Conservation (phyloP, 805 yeast genomes). For the Spathaspora gorwiae region DNA sequence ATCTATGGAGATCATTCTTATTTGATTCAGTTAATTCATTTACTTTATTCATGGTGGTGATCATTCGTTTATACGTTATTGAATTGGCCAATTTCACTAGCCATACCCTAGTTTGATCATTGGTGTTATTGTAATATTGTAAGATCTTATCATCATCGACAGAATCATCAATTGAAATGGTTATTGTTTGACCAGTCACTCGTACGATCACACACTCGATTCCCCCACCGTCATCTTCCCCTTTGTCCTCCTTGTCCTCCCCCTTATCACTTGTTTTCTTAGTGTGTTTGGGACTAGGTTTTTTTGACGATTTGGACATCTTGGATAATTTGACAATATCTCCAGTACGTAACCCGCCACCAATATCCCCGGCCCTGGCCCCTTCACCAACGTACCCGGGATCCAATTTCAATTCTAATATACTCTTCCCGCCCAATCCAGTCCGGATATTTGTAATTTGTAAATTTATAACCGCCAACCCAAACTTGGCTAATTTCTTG, state of each 20-base stretch:
- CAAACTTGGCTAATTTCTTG: slow-evolving; percentile 61
- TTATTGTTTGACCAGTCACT: slow-evolving; percentile 43
- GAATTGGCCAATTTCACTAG: slow-evolving; percentile 64
- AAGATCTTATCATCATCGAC: slow-evolving; percentile 47
- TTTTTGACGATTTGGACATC: slow-evolving; percentile 26
- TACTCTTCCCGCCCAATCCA: slow-evolving; percentile 73
- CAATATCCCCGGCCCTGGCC: slow-evolving; percentile 24
- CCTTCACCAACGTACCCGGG: slow-evolving; percentile 35
- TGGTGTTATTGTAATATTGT: slow-evolving; percentile 39
- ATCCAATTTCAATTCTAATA: slow-evolving; percentile 60
- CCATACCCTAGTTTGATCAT: slow-evolving; percentile 50
- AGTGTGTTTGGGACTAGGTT: slow-evolving; percentile 16
- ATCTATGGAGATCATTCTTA: slow-evolving; percentile 32
- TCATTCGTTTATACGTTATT: slow-evolving; percentile 74
- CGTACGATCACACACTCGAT: slow-evolving; percentile 67
- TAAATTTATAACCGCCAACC: slow-evolving; percentile 72
- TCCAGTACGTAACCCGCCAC: slow-evolving; percentile 57
- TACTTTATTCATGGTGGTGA: slow-evolving; percentile 65
- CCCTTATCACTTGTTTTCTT: slow-evolving; percentile 13
- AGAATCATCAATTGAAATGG: slow-evolving; percentile 54
- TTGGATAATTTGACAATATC: slow-evolving; percentile 67
- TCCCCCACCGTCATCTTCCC: slow-evolving; percentile 14
- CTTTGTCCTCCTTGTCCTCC: slow-evolving; percentile 10
- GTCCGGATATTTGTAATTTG: slow-evolving; percentile 57
- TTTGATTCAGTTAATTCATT: slow-evolving; percentile 40